Base-by-base conservation (phyloP, 805 yeast genomes). In the Candida maltosa region DNA sequence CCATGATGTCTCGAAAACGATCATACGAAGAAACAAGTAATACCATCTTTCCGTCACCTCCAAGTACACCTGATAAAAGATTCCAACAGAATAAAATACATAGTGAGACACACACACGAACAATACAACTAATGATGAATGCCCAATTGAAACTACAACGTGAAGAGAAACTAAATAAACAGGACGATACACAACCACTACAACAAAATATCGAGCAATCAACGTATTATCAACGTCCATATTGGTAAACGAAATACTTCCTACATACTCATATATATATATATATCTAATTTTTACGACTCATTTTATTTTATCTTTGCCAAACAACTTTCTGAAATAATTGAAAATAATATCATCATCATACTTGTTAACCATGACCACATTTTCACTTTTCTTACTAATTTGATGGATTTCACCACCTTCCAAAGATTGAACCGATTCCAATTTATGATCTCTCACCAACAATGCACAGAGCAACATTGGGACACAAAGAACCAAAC, bases 401-500 rank as follows among this genome's bases (percentile, higher is more conserved):
- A n/a, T n/a, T n/a, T n/a, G n/a, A n/a, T n/a, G n/a, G 7, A 10
- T 14, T 6, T 18, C 34, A 12, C 11, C 16, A 21, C 23, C 9
- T 11, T 43, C 49, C 29, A 45, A 45, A 4, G 64, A 57, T 37
- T 61, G 68, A 15, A 56, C 67, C 8, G 47, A 31, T 16, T 51
- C 57, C 41, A 78, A 58, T 41, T 58, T 62, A 44, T 74, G 75
- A 49, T 80, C 75, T 52, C 80, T 70, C 17, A 30, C 12, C 12
- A 34, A 31, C 20, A 34, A 34, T 17, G 38, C 17, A 20, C 18
- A 19, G 44, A 78, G 61, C 41, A 73, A 56, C 33, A 78, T 51
- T 0, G 78, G 63, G 23, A 62, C 56, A 52, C 78, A 68, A 50
- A 81, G 65, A 34, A 74, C 68, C 21, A 69, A 42, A 16, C 82